Evolutionary conservation across 495 filamentous ascomycete genomes (phyloP), one percentile per base, ranked within the genome.

Genomic region (Penicillium herquei): DNA sequence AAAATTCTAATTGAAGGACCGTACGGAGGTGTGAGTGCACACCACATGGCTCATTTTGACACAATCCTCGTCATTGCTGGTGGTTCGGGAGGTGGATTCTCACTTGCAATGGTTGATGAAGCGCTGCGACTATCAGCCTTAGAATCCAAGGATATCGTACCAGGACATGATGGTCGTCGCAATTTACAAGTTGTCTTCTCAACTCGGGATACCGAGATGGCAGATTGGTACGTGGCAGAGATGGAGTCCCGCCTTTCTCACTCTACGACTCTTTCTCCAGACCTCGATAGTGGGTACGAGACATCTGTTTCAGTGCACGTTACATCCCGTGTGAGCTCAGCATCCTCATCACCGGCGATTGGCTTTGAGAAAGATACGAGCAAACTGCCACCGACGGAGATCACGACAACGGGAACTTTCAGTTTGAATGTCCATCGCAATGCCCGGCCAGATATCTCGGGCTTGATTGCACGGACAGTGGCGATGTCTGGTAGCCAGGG

Each of bases 61-160:
- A 72, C 64, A 4, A 45, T 69, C 2, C 53, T 85, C 7, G 66
- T 84, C 33, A 68, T 85, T 12, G 73, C 79, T 0, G 82, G 82
- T n/a, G 82, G 82, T 0, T 77, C 81, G 0, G 81, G 82, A 2
- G 77, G 76, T 10, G 79, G 79, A 6, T 82, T 78, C 53, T 75
- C 71, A 2, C 57, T 85, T 3, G 66, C 62, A 1, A 63, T 70
- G 44, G 52, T 67, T 1, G 68, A 70, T 37, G 65, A 67, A 52
- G 65, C 60, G 5, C 59, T 71, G 1, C 58, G 65, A 0, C 34
- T 64, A 26, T 59, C 57, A 0, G 50, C 49, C 5, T 37, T 57
- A 7, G 39, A 45, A 7, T 7, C 42, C 9, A 30, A 48, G 3
- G 34, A 45, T 6, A 31, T 9, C n/a, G 16, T 51, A 14, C 41